Base-by-base conservation (phyloP, 1,139 yeast genomes). In the Yamadazyma siamensis region DNA sequence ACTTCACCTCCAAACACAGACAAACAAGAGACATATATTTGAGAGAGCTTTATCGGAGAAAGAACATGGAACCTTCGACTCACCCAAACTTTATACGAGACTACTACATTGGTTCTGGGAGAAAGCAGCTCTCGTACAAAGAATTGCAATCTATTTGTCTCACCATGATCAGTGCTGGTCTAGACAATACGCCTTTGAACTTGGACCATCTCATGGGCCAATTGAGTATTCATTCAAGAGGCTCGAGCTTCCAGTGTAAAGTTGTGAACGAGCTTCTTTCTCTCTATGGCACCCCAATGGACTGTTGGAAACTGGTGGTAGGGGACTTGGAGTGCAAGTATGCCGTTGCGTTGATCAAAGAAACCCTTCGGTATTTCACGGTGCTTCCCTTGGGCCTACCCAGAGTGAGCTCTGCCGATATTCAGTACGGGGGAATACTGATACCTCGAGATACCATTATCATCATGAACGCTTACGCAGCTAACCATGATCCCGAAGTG, bases 151-250 rank as follows among this genome's bases (percentile, higher is more conserved):
- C 86, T 28, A 67, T 80, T 6, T 81, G 89, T 48, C 57, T 83
- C 27, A 80, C 91, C 0, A 76, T 82, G 80, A 80, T 83, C 0
- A 80, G 88, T 43, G 91, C 91, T 4, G 94, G 94, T 0, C 56
- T 83, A 20, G 91, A 83, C 48, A 83, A 84, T 37, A 75, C 82
- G 1, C 82, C 89, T 0, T 61, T 81, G 18, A 80, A 75, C 32
- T 58, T 82, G 34, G 71, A 74, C 40, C 77, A 77, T 41, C 64
- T 80, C 10, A 48, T 81, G 39, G 86, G 86, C 1, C 81, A 77
- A 29, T 56, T 83, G 31, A 68, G 82, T 1, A 74, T 69, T 20
- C 65, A 74, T 2, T 31, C 32, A 4, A 46, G 54, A 30, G 81
- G 82, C 1, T 54, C 56, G 4, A 39, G 34, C 1, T 47, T 75